phyloP scores from a whole-genome alignment of 768 basidiomycete genomes.

The Lanmaoa pseudosensibilis region DNA sequence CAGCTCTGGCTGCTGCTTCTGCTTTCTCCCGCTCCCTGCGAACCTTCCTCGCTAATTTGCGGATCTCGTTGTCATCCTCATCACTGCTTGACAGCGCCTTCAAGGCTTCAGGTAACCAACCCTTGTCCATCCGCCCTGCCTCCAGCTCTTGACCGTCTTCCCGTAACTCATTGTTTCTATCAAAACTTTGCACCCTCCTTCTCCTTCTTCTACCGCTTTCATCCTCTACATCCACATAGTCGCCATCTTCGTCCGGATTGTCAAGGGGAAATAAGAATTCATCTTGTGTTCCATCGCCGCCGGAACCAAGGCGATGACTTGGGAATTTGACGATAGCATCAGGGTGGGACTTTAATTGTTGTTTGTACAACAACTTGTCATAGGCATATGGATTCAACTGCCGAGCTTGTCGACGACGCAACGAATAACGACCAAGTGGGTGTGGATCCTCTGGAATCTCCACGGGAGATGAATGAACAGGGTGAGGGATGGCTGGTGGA shows the following conservation, averaged over 20 bases:
- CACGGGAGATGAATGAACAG: constrained; percentile 1
- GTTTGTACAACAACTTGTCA: constrained; percentile 54
- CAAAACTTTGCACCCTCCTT: constrained; percentile 1
- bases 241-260: constrained; percentile 26
- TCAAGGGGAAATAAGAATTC: constrained; percentile 29
- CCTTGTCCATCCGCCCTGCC: constrained; percentile 1
- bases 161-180: neutral
- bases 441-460: constrained; percentile 20
- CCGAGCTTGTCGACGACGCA: constrained; percentile 53
- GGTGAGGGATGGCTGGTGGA: neutral
- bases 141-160: neutral
- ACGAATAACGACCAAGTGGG: constrained; percentile 44
- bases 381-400: constrained; percentile 65
- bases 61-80: constrained; percentile 39
- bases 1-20: constrained; percentile 18
- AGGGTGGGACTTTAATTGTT: constrained; percentile 51
- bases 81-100: constrained; percentile 42
- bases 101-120: constrained; percentile 39
- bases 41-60: constrained; percentile 34
- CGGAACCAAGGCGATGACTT: constrained; percentile 32
- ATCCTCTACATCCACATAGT: constrained; percentile 23
- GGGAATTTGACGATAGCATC: constrained; percentile 64
- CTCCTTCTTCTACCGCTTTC: constrained; percentile 15
- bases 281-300: constrained; percentile 33
- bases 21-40: constrained; percentile 31